A percentile compares a stretch with the other conserved stretches of the same genome.
These are phyloP conservation scores for Curvularia lunata DNA, from an alignment of 2,329 filamentous ascomycete species.

Conservation along the genomic window DNA sequence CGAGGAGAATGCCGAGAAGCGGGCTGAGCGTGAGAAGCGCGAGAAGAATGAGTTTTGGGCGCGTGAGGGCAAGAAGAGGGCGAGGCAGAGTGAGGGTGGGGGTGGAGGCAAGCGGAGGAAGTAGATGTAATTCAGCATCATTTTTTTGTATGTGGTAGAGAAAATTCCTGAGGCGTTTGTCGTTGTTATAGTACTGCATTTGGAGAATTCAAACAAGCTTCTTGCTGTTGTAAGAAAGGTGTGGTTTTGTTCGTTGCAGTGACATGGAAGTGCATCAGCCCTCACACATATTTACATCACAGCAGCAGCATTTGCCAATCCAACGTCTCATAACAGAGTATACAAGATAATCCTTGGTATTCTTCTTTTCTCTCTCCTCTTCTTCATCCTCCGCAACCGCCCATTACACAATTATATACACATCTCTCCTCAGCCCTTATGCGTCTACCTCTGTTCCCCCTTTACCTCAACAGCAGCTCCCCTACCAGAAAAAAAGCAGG, in stretches of 20 bases:
- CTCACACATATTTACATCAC: too few relatives aligned
- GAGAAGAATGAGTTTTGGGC: slow-evolving; percentile 94
- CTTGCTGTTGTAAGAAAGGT: too few relatives aligned
- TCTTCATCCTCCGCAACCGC: slow-evolving; percentile 2
- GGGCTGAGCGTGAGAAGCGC: slow-evolving; percentile 82
- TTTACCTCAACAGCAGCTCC: not conserved
- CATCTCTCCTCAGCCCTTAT: not conserved
- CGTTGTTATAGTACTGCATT: not conserved
- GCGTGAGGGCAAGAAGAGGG: slow-evolving; percentile 83
- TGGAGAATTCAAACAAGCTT: not conserved
- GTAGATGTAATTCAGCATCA: slow-evolving; percentile 7
- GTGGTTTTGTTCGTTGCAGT: too few relatives aligned
- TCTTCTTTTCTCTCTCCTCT: not conserved
- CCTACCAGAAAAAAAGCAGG: not conserved
- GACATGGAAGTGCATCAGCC: too few relatives aligned
- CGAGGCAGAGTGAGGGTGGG: slow-evolving; percentile 51
- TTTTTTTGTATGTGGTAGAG: not conserved
- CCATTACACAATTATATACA: slow-evolving; percentile 9
- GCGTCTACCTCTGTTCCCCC: not conserved
- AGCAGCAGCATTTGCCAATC: too few relatives aligned
- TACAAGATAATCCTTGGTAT: not conserved
- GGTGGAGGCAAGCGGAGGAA: slow-evolving; percentile 46
- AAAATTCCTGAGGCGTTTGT: not conserved
- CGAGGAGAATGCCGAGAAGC: slow-evolving; percentile 82
- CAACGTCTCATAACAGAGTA: not conserved